phyloP scores from a whole-genome alignment of 1,139 yeast genomes.

The Meyerozyma athensensis region DNA sequence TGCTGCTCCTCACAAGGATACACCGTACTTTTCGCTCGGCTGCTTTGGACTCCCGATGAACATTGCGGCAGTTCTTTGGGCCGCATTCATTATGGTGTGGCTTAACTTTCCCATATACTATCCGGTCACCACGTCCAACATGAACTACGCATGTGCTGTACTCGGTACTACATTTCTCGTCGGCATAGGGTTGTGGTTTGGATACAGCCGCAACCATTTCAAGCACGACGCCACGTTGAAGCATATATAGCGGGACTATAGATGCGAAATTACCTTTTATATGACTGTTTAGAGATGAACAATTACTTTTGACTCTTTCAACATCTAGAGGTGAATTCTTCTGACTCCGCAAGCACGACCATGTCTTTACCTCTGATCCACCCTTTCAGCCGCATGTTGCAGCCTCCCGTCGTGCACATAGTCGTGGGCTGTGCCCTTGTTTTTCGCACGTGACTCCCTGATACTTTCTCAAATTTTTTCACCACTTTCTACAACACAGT shows the following conservation, averaged over 20 bases:
- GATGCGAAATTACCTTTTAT: too few species aligned
- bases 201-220: conserved; percentile 17
- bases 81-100: conserved; percentile 25
- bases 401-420: too few species aligned
- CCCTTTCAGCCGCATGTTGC: neutral
- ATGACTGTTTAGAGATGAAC: too few species aligned
- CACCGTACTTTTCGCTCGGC: conserved; percentile 24
- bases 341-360: too few species aligned
- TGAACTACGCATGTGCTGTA: conserved; percentile 37
- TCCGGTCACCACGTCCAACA: conserved; percentile 28
- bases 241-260: neutral
- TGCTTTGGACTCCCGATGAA: conserved; percentile 24
- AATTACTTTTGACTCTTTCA: too few species aligned
- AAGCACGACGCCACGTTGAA: conserved; percentile 4
- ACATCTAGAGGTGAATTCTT: too few species aligned
- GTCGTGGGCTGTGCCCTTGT: conserved; percentile 1
- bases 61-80: conserved; percentile 24
- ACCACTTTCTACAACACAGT: neutral
- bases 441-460: neutral
- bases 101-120: conserved; percentile 23
- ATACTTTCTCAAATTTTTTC: neutral
- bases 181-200: conserved; percentile 25
- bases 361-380: neutral
- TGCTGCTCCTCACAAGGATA: conserved; percentile 10
- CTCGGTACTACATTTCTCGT: conserved; percentile 27